Conservation (phyloP, 345 rosid genomes). For the Diplotaxis tenuifolia region DNA sequence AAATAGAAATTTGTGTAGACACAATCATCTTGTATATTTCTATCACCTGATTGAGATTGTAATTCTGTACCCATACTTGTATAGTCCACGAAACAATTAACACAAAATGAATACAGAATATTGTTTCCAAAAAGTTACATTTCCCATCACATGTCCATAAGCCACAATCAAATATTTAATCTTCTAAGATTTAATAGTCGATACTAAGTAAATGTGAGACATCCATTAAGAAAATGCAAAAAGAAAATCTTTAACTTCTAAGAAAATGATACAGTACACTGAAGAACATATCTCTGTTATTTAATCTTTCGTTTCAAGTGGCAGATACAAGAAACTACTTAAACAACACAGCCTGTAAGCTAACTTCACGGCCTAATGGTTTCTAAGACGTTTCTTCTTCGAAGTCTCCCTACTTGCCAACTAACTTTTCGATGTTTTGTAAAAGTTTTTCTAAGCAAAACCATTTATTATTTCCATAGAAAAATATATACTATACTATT, state of each 20-base stretch:
- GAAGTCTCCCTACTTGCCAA: constrained; percentile 20
- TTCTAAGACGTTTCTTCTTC: constrained; percentile 10
- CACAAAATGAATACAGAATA: not conserved
- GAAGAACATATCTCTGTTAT: not conserved
- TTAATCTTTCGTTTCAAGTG: constrained; percentile 4
- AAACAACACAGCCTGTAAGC: constrained; percentile 17
- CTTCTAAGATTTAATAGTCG: constrained; percentile 1
- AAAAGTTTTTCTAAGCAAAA: not conserved
- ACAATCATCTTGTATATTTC: constrained; percentile 15
- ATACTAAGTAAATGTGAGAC: constrained; percentile 20
- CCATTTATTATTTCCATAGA: not conserved
- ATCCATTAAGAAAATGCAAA: not conserved
- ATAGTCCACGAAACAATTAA: constrained; percentile 2
- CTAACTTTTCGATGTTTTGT: constrained; percentile 16
- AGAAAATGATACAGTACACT: constrained; percentile 1
- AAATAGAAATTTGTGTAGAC: constrained; percentile 11
- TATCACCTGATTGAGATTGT: not conserved
- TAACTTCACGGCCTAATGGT: constrained; percentile 22
- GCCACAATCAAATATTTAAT: constrained; percentile 6
- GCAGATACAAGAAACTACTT: constrained; percentile 12
- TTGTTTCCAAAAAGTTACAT: not conserved
- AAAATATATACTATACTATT: not conserved
- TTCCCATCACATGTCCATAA: constrained; percentile 25
- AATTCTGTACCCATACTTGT: not conserved
- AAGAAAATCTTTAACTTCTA: not conserved